phyloP scores from a whole-genome alignment of 2,329 filamentous ascomycete genomes.

The Penicillium sclerotigenum region DNA sequence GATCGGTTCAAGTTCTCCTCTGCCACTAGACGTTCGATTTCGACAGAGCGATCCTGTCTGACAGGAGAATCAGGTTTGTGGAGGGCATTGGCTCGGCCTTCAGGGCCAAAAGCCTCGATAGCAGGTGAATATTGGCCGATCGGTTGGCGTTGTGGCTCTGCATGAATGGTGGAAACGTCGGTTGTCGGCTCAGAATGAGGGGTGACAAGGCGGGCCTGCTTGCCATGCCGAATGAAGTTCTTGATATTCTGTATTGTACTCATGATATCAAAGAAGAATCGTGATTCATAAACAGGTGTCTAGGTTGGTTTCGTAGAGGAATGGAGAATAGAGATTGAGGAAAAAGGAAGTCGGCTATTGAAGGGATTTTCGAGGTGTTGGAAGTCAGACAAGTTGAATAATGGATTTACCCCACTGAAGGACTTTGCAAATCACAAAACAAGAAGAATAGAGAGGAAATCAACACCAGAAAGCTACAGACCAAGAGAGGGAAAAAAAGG shows the following conservation, averaged over 20 bases:
- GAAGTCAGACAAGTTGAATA: background rate
- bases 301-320: background rate
- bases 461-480: background rate
- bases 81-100: constrained; percentile 60
- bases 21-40: constrained; percentile 80
- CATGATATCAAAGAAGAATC: constrained; percentile 43
- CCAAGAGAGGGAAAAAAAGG: background rate
- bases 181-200: constrained; percentile 61
- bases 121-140: constrained; percentile 47
- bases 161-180: constrained; percentile 62
- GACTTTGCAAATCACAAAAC: background rate
- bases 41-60: constrained; percentile 52
- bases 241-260: constrained; percentile 89
- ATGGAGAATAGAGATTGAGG: background rate
- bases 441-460: background rate
- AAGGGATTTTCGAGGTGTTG: background rate
- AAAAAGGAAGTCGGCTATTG: background rate
- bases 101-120: constrained; percentile 60
- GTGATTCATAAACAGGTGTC: background rate
- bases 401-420: background rate
- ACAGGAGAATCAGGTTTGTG: constrained; percentile 62
- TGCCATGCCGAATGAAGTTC: constrained; percentile 97
- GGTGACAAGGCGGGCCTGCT: constrained; percentile 75
- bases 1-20: constrained; percentile 84
- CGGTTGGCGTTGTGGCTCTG: constrained; percentile 58